Base-by-base conservation (phyloP, 75 land plant species). In the Chamaecyparis obtusa region DNA sequence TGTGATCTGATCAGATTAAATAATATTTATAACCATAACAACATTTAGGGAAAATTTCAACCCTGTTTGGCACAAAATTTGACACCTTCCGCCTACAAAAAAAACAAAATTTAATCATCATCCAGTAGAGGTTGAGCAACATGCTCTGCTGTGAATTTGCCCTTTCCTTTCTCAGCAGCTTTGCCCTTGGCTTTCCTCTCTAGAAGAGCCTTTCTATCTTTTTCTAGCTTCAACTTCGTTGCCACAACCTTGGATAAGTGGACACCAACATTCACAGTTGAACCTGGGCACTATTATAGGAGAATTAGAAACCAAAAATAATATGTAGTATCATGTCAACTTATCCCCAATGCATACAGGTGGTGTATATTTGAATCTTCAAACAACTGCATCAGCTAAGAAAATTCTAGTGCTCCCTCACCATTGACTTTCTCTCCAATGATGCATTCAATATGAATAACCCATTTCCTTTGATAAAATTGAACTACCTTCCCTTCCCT, bases 391-490 rank as follows among this genome's bases (percentile, higher is more conserved):
- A 55, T 35, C 14, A 11, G 32, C 11, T 19, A 80, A 19, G 0
- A 17, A 41, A 13, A 82, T 14, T 16, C 7, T 15, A 81, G 51
- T 39, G 39, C 19, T 37, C 30, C 37, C 87, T 30, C 81, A 89
- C 92, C 93, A 49, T 93, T 93, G n/a, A 93, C 93, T 74, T 93
- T 93, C 90, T 93, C 94, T 30, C 93, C 81, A 4, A 93, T 93
- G 88, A 93, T 91, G 3, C 92, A 83, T 81, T 92, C 93, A 77
- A 92, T 44, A 36, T 92, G 92, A 36, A 92, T 92, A 35, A 92
- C 92, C 93, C 92, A 92, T 36, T 88, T 90, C 55, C 87, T 75
- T 11, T 90, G 80, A 84, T 92, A 91, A n/a, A 91, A 91, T 77
- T 91, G 89, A 41, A 89, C 92, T 35, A 92, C 89, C 79, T 92